These are phyloP conservation scores for Ophiostoma triangulosporum DNA, from an alignment of 2,329 filamentous ascomycete species.

Conservation along the genomic window DNA sequence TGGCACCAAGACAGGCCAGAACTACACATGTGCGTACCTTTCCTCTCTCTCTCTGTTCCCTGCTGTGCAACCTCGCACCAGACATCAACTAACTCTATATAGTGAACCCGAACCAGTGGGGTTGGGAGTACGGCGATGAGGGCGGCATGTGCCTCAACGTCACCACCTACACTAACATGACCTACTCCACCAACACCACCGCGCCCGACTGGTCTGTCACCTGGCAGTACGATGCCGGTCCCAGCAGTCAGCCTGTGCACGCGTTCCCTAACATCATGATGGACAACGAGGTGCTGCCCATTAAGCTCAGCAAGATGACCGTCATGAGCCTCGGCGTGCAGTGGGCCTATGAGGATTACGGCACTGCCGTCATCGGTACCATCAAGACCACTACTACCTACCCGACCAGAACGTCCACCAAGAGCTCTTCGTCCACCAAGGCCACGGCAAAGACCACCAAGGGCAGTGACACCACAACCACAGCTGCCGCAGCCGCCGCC, in stretches of 20 bases:
- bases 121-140: constrained; percentile 28
- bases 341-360: constrained; percentile 29
- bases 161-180: constrained; percentile 34
- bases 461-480: not conserved
- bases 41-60: not conserved
- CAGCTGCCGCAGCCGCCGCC: constrained; percentile 5
- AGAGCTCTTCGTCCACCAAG: not conserved
- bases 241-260: constrained; percentile 32
- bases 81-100: not conserved
- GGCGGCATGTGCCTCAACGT: constrained; percentile 23
- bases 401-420: constrained; percentile 20
- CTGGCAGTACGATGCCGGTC: constrained; percentile 33
- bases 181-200: constrained; percentile 31
- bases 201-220: constrained; percentile 38
- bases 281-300: constrained; percentile 29
- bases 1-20: constrained; percentile 23
- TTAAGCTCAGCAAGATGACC: constrained; percentile 14
- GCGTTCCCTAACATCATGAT: constrained; percentile 41
- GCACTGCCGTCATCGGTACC: constrained; percentile 36
- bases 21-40: constrained; percentile 32
- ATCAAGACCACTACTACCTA: constrained; percentile 29
- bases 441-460: not conserved
- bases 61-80: not conserved
- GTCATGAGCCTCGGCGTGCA: constrained; percentile 32
- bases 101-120: constrained; percentile 47